phyloP scores from a whole-genome alignment of 2,329 filamentous ascomycete genomes.

The Monilinia fructicola region DNA sequence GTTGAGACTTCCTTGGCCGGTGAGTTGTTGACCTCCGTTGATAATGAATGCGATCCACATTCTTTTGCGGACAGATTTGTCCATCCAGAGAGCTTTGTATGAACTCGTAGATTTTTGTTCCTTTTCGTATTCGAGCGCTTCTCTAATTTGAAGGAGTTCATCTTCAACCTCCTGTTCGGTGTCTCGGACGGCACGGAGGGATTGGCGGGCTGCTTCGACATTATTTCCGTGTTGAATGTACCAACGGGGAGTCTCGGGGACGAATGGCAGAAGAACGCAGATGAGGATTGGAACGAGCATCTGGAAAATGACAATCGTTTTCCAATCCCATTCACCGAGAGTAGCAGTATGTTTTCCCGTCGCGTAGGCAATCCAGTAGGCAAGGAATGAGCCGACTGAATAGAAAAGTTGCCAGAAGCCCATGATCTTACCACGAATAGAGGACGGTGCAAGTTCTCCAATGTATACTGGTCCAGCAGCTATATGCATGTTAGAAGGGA shows the following conservation, averaged over 20 bases:
- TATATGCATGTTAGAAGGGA: neutral
- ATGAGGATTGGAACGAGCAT: constrained; percentile 65
- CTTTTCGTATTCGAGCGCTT: constrained; percentile 70
- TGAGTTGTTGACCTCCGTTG: constrained; percentile 56
- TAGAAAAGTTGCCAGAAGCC: constrained; percentile 70
- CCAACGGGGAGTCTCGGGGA: constrained; percentile 70
- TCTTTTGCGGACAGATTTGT: constrained; percentile 65
- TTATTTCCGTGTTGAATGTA: constrained; percentile 59
- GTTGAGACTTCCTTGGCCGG: constrained; percentile 60
- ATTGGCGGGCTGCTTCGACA: constrained; percentile 46
- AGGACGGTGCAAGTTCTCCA: constrained; percentile 62
- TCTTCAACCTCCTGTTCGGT: constrained; percentile 61
- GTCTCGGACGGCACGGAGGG: constrained; percentile 60
- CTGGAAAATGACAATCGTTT: constrained; percentile 71
- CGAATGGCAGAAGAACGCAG: constrained; percentile 60
- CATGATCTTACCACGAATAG: constrained; percentile 68
- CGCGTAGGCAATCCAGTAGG: constrained; percentile 35
- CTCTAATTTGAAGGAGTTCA: constrained; percentile 63
- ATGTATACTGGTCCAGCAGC: constrained; percentile 64
- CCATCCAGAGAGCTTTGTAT: constrained; percentile 70
- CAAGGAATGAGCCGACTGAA: constrained; percentile 50
- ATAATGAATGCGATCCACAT: constrained; percentile 64
- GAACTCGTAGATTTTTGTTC: constrained; percentile 59
- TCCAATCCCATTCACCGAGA: constrained; percentile 69
- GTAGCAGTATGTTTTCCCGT: constrained; percentile 28